These are phyloP conservation scores for Coniochaeta prunicola DNA, from an alignment of 2,329 filamentous ascomycete genomes.

Conservation along the genomic window DNA sequence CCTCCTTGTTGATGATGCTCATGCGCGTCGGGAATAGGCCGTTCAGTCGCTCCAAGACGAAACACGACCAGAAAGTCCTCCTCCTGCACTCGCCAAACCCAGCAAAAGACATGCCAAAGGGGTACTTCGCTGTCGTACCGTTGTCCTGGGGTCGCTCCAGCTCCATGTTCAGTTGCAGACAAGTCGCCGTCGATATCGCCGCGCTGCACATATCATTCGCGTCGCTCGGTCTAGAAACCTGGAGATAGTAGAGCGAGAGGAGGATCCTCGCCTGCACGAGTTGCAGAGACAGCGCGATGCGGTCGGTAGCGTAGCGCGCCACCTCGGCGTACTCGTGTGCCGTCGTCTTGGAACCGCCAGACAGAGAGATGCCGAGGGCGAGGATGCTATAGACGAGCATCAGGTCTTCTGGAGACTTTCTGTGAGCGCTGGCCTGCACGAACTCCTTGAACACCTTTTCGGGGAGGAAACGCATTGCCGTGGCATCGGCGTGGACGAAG, in stretches of 20 bases:
- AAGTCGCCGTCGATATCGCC: constrained; percentile 52
- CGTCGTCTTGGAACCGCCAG: constrained; percentile 27
- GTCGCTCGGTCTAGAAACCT: constrained; percentile 49
- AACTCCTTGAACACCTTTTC: constrained; percentile 31
- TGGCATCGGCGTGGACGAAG: constrained; percentile 32
- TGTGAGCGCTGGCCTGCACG: constrained; percentile 22
- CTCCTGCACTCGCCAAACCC: constrained; percentile 60
- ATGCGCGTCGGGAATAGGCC: constrained; percentile 47
- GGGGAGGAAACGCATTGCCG: constrained; percentile 33
- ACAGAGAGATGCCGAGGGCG: constrained; percentile 29
- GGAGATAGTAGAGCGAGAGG: constrained; percentile 58
- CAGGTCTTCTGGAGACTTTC: constrained; percentile 32
- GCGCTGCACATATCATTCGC: constrained; percentile 58
- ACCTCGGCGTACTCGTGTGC: constrained; percentile 38
- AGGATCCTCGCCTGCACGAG: constrained; percentile 62
- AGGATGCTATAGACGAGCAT: constrained; percentile 39
- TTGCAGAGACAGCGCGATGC: constrained; percentile 48
- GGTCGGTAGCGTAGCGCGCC: constrained; percentile 47
- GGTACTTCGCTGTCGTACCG: constrained; percentile 29
- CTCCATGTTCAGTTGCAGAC: constrained; percentile 58
- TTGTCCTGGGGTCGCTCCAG: constrained; percentile 33
- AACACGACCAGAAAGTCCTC: constrained; percentile 66
- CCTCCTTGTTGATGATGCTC: constrained; percentile 52
- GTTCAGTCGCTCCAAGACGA: constrained; percentile 61
- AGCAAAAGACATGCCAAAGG: constrained; percentile 49